Evolutionary conservation across 345 rosid genomes (phyloP).

Genomic region (Salix arbutifolia): DNA sequence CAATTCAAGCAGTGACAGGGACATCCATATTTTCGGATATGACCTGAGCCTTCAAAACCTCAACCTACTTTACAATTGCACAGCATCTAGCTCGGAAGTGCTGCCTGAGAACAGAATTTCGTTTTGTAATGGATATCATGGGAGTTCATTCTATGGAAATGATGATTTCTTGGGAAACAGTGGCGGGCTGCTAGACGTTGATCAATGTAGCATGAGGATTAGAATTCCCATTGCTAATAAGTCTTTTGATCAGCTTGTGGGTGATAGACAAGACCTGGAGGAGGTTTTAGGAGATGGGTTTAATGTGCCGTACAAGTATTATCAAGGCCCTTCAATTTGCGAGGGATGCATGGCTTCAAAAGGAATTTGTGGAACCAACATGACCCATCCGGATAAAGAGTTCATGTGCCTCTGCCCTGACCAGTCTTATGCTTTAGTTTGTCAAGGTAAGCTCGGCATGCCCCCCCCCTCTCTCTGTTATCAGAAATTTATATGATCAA

Average conservation of each 20-base stretch:
- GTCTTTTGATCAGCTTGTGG: fast-evolving
- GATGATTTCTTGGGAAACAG: neutral
- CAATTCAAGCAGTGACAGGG: neutral
- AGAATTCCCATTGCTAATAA: neutral
- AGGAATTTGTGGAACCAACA: slow-evolving; percentile 47
- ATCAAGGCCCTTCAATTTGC: neutral
- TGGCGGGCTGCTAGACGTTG: fast-evolving
- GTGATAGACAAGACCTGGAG: fast-evolving
- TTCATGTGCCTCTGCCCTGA: slow-evolving; percentile 41
- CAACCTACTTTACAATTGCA: slow-evolving; percentile 32
- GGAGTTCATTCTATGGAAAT: neutral
- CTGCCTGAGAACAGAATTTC: neutral
- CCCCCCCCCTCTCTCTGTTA: neutral
- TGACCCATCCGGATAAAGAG: neutral
- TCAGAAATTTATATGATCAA: too few species aligned
- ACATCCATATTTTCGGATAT: neutral
- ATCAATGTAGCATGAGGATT: neutral
- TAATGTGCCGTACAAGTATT: slow-evolving; percentile 7
- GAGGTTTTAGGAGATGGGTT: slow-evolving; percentile 28
- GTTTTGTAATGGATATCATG: neutral
- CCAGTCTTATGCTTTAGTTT: neutral
- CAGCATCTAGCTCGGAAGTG: neutral
- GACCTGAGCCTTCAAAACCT: neutral
- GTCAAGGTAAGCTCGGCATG: slow-evolving; percentile 2
- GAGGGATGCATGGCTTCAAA: slow-evolving; percentile 8